phyloP scores from a whole-genome alignment of 257 asterid species.

The Fraxinus cuspidata region DNA sequence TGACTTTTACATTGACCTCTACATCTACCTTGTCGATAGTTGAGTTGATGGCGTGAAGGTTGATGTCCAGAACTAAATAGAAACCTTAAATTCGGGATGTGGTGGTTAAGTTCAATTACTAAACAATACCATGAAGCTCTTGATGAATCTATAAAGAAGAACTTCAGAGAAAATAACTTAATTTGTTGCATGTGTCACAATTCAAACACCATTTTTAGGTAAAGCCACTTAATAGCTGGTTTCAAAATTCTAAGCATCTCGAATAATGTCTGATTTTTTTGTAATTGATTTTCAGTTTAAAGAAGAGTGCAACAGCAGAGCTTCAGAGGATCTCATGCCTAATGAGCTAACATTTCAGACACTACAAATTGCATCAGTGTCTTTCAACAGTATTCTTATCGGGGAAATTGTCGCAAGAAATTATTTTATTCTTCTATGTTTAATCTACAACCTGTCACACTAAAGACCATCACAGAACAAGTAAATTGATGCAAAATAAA shows the following conservation, averaged over 20 bases:
- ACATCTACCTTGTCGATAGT: constrained; percentile 45
- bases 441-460: neutral
- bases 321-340: constrained; percentile 72
- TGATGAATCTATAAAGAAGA: constrained; percentile 54
- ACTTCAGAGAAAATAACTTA: constrained; percentile 55
- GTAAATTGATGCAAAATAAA: too few relatives aligned
- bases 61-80: constrained; percentile 66
- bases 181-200: constrained; percentile 66
- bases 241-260: neutral
- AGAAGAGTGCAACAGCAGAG: constrained; percentile 56
- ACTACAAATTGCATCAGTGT: constrained; percentile 51
- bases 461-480: too few relatives aligned
- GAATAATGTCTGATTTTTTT: neutral
- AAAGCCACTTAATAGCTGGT: neutral
- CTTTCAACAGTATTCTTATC: constrained; percentile 56
- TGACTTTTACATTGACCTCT: too few relatives aligned
- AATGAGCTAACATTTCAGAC: constrained; percentile 55
- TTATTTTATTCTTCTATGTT: neutral
- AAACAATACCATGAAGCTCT: constrained; percentile 61
- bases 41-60: constrained; percentile 82
- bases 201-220: constrained; percentile 57
- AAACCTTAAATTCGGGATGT: constrained; percentile 51
- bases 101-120: constrained; percentile 77
- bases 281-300: constrained; percentile 31
- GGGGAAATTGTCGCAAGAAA: constrained; percentile 42